Base-by-base conservation (phyloP, 306 rosid species). In the Inga laurina region DNA sequence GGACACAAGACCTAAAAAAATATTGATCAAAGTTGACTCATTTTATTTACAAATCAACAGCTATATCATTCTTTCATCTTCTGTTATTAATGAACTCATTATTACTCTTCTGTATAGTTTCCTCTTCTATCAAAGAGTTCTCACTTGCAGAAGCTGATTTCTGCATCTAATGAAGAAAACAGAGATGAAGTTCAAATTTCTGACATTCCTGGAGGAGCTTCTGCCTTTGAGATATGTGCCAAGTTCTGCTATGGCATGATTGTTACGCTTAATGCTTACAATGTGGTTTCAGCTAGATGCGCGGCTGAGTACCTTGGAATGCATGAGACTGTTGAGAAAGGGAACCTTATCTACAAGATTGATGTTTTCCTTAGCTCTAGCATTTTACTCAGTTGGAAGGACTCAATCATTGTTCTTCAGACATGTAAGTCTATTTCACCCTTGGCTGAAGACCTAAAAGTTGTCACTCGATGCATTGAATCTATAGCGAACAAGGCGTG, bases 331-430 rank as follows among this genome's bases (percentile, higher is more conserved):
- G 82, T 89, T 16, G 99, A 97, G 87, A 97, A 93, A 88, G 98
- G 98, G 61, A 97, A 97, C 86, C 97, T 97, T 86, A 77, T 91
- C 66, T 97, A 94, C 93, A 97, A 97, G 93, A 88, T 97, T 45
- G 99, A 97, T 79, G 95, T 91, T 84, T 97, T 97, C 88, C 98
- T 97, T 49, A 86, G 84, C 87, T 90, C 99, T 41, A 92, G 98
- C 90, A 87, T 97, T 77, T 97, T 97, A 82, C 94, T 91, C 54
- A 90, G 97, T 89, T 97, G 99, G 99, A 97, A 97, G 90, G 99
- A 97, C 82, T 97, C 99, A 2, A 92, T 94, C 86, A 94, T 97
- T 81, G 94, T 92, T 87, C 98, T 97, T 79, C 97, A 97, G 88
- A 88, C 95, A 66, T 89, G 95, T 0, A 94, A 90, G 81, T 85